Evolutionary conservation across 371 early-diverging fungal genomes (phyloP).

Genomic region (Furculomyces boomerangus): DNA sequence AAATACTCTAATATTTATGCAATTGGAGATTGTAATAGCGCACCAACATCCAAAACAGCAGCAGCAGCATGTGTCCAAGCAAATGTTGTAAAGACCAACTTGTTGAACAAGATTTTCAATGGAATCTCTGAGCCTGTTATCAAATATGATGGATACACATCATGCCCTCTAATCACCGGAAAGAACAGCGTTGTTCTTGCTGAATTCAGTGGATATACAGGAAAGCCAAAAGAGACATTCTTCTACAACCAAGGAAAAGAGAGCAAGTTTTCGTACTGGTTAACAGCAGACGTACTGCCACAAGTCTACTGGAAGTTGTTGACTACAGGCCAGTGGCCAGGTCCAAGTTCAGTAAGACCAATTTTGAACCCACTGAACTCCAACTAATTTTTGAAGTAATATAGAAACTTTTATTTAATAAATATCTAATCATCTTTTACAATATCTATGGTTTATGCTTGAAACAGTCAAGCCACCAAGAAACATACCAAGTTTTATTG

Average conservation of each 20-base stretch:
- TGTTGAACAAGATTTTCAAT: slow-evolving; percentile 39
- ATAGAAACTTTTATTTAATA: too few relatives aligned
- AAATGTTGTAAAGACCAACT: slow-evolving; percentile 50
- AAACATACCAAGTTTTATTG: too few relatives aligned
- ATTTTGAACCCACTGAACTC: slow-evolving; percentile 20
- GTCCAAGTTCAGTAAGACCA: slow-evolving; percentile 44
- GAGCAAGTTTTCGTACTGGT: slow-evolving; percentile 36
- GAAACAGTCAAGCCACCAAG: too few relatives aligned
- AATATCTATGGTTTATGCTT: too few relatives aligned
- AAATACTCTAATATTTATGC: slow-evolving; percentile 62
- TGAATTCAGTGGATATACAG: slow-evolving; percentile 72
- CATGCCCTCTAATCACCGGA: slow-evolving; percentile 62
- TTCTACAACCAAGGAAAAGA: slow-evolving; percentile 62
- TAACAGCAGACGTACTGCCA: slow-evolving; percentile 61
- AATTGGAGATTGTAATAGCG: slow-evolving; percentile 62
- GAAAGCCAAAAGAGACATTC: slow-evolving; percentile 65
- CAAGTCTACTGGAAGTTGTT: slow-evolving; percentile 61
- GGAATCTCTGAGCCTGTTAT: slow-evolving; percentile 26
- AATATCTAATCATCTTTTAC: too few relatives aligned
- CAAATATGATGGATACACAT: slow-evolving; percentile 66
- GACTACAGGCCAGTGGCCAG: slow-evolving; percentile 57
- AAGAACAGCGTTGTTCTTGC: slow-evolving; percentile 65
- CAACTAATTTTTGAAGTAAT: slow-evolving; percentile 7
- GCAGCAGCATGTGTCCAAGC: slow-evolving; percentile 74
- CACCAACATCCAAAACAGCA: slow-evolving; percentile 84